These are phyloP conservation scores for Moesziomyces sp. DNA, from an alignment of 1,284 basidiomycete species.

Conservation along the genomic window DNA sequence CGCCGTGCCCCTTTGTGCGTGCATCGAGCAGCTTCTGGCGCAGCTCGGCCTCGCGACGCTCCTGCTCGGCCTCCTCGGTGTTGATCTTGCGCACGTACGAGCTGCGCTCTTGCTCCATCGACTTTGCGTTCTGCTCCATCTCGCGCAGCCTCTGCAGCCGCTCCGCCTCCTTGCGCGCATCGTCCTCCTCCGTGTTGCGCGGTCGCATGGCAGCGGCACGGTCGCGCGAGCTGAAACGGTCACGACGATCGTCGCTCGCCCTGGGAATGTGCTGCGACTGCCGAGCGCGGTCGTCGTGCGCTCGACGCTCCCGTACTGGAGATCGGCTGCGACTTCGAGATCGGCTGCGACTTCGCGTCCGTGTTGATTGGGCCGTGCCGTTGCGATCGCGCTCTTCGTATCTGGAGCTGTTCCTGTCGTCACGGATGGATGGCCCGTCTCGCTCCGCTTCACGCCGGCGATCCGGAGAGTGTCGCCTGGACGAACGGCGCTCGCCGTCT, in stretches of 20 bases:
- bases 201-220: constrained; percentile 28
- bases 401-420: constrained; percentile 11
- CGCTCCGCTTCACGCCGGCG: constrained; percentile 57
- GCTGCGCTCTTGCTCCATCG: constrained; percentile 75
- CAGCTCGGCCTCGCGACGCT: constrained; percentile 48
- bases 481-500: constrained; percentile 25
- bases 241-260: constrained; percentile 1
- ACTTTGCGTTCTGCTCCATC: constrained; percentile 80
- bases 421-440: constrained; percentile 14
- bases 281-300: not conserved
- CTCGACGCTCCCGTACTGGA: constrained; percentile 6
- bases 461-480: constrained; percentile 15
- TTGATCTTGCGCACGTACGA: constrained; percentile 52
- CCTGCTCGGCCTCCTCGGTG: constrained; percentile 48
- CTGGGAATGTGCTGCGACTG: constrained; percentile 9
- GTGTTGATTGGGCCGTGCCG: constrained; percentile 15
- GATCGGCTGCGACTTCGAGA: constrained; percentile 27
- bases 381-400: constrained; percentile 23
- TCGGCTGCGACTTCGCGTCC: constrained; percentile 18
- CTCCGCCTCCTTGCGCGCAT: constrained; percentile 71
- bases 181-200: constrained; percentile 46
- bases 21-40: constrained; percentile 47
- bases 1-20: constrained; percentile 32
- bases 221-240: constrained; percentile 2
- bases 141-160: constrained; percentile 85